Base-by-base conservation (phyloP, 169 alveolate genomes). In the Babesia microti region DNA sequence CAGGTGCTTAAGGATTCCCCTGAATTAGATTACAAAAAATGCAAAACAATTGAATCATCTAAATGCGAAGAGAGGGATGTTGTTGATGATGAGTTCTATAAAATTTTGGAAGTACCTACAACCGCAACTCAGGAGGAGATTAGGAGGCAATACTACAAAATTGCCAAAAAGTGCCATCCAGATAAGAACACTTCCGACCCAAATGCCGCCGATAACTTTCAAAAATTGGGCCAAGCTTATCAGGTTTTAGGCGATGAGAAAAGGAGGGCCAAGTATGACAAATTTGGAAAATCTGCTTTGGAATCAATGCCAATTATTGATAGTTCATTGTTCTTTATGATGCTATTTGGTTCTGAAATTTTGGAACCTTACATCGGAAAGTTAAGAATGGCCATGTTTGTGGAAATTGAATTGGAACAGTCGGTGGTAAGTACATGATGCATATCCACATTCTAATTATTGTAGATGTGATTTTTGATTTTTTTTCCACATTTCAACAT, bases 181-280 rank as follows among this genome's bases (percentile, higher is more conserved):
- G 97, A 91, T 60, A 88, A 90, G 56, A 81, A 88, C 54, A 88
- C 92, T 7, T 88, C 81, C 17, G 95, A 89, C 68, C 61, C 76
- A 19, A 72, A 66, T 14, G 95, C 95, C 19, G 78, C 85, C 32
- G 85, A 80, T 44, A 66, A 61, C 58, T 91, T 86, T 54, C 85
- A 79, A 28, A 70, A 70, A 41, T 49, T 81, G 27, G 89, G 89
- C 6, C 87, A 81, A 66, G 97, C 97, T 1, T 89, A 91, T 47
- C 97, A 90, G 68, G 93, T 88, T 14, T 78, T 92, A 30, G 91
- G 94, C 11, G 97, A 90, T 50, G 92, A 91, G 32, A 91, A 89
- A 42, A 69, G 93, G 39, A 66, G 97, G 45, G 68, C 69, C 35
- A 76, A 84, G 57, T 92, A 92, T 63, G 97, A 92, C 53, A 44